phyloP scores from a whole-genome alignment of 2,329 filamentous ascomycete species.

The Coniochaeta sp. region DNA sequence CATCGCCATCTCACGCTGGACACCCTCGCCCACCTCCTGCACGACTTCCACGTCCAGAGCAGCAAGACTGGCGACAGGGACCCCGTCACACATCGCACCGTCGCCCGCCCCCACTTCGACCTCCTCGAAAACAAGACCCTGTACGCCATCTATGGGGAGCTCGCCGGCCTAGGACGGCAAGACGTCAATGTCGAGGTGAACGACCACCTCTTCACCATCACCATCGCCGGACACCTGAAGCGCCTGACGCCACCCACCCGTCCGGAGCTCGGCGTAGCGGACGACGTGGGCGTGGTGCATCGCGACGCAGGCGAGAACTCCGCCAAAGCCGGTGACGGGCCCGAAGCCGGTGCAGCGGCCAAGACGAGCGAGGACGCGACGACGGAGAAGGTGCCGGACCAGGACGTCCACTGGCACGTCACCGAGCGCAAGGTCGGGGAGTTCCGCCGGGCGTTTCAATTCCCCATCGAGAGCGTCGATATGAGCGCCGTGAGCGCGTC shows the following conservation, averaged over 20 bases:
- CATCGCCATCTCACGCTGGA: not conserved
- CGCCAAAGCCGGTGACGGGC: not conserved
- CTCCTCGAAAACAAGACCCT: conserved; percentile 5
- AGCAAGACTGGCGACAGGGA: not conserved
- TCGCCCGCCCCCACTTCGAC: conserved; percentile 8
- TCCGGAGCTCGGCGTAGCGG: not conserved
- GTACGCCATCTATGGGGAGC: conserved; percentile 10
- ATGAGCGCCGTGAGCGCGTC: conserved; percentile 6
- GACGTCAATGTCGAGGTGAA: conserved; percentile 8
- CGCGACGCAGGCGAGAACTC: not conserved
- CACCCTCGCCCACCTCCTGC: conserved; percentile 7
- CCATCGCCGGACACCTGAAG: conserved; percentile 6
- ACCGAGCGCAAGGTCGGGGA: conserved; percentile 5
- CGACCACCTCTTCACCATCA: conserved; percentile 8
- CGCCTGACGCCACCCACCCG: not conserved
- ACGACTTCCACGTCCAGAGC: conserved; percentile 5
- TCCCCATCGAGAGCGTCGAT: conserved; percentile 7
- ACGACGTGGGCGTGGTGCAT: conserved; percentile 2
- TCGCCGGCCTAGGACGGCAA: conserved; percentile 3
- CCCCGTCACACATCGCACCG: not conserved
- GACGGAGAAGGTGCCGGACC: conserved; percentile 1
- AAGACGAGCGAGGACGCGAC: not conserved
- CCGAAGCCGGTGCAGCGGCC: not conserved
- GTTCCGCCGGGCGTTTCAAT: conserved; percentile 7
- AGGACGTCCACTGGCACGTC: conserved; percentile 8